Percentiles rank a stretch among this genome's conserved stretches.
Evolutionary conservation across 2,329 filamentous ascomycete genomes (phyloP).

Genomic region (Magnaporthiopsis incrustans): DNA sequence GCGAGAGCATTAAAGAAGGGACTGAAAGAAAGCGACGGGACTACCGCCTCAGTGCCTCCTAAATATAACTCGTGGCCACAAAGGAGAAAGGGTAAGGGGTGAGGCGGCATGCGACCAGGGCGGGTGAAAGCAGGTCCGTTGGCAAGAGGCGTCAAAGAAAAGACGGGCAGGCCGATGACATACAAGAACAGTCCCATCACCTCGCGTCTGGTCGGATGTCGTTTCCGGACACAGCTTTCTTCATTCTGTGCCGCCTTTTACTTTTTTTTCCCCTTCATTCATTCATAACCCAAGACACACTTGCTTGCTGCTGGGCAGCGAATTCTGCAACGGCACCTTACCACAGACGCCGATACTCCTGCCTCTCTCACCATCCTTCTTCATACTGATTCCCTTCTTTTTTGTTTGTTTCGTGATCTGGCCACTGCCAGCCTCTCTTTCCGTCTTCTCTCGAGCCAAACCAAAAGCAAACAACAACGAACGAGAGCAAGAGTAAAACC

Average conservation of each 20-base stretch:
- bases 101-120: not conserved
- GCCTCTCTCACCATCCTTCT: not conserved
- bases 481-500: not conserved
- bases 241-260: not conserved
- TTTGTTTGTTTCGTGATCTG: not conserved
- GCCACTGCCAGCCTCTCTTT: too few species aligned
- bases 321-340: not conserved
- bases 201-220: not conserved
- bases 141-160: not conserved
- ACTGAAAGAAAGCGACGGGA: not conserved
- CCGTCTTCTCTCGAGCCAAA: not conserved
- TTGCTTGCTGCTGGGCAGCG: slow-evolving; percentile 8
- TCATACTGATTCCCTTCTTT: not conserved
- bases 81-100: not conserved
- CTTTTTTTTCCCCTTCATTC: not conserved
- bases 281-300: not conserved
- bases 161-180: not conserved
- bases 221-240: not conserved
- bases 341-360: slow-evolving; percentile 3
- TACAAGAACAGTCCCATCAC: not conserved
- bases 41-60: not conserved
- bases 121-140: not conserved
- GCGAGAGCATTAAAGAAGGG: not conserved
- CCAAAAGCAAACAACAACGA: too few species aligned
- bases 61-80: not conserved